These are phyloP conservation scores for Pleurotus tuber-regium DNA, from an alignment of 768 basidiomycete genomes.

Conservation along the genomic window DNA sequence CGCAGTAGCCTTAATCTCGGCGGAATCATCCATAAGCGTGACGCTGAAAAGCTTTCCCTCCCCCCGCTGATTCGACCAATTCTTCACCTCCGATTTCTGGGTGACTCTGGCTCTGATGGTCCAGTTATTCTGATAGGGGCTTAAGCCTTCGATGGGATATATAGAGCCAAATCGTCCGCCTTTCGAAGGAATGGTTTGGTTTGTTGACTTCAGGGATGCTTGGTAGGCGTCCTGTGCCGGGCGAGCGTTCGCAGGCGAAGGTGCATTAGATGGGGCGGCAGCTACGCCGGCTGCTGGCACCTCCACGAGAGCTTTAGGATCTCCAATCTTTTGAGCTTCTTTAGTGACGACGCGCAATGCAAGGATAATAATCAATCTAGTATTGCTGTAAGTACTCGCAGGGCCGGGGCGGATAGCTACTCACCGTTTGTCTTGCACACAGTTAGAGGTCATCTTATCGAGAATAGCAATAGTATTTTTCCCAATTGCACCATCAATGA, in stretches of 20 bases:
- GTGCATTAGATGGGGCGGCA: conserved; percentile 23
- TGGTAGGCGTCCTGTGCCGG: conserved; percentile 16
- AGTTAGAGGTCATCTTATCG: conserved; percentile 77
- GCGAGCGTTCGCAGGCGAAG: conserved; percentile 17
- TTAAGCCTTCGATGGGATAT: conserved; percentile 90
- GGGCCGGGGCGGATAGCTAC: no score
- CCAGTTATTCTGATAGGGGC: conserved; percentile 98
- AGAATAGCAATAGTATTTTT: conserved; percentile 71
- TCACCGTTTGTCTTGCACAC: conserved; percentile 82
- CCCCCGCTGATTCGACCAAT: conserved; percentile 86
- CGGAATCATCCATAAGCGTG: conserved; percentile 92
- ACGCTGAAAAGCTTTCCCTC: conserved; percentile 95
- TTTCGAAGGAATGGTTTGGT: conserved; percentile 20
- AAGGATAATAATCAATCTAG: conserved; percentile 83
- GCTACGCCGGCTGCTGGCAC: conserved; percentile 27
- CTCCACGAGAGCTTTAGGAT: conserved; percentile 36
- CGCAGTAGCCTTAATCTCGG: conserved; percentile 86
- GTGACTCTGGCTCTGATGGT: conserved; percentile 94
- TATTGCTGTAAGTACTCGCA: no score
- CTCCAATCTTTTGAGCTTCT: conserved; percentile 71
- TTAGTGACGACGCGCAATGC: conserved; percentile 54
- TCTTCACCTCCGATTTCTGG: conserved; percentile 83
- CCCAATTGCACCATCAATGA: conserved; percentile 57
- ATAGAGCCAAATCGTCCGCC: conserved; percentile 32
- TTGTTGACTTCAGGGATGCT: conserved; percentile 7